phyloP scores from a whole-genome alignment of 768 basidiomycete genomes.

The Boletus rex-veris region DNA sequence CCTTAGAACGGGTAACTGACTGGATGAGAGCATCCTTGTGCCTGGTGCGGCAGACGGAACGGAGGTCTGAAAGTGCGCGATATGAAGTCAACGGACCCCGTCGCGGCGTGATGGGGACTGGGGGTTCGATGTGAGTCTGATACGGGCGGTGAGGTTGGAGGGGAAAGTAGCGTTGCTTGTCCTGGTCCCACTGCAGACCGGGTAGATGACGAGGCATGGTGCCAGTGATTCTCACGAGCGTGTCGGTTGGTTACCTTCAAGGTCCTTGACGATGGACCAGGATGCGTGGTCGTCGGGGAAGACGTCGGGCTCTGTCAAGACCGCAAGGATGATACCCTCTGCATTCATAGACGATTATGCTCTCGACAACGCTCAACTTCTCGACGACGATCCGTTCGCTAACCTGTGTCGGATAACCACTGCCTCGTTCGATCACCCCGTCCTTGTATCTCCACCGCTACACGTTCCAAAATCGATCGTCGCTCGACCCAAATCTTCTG shows the following conservation, averaged over 20 bases:
- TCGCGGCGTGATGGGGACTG: no score
- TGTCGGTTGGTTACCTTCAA: no score
- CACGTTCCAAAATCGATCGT: slow-evolving; percentile 7
- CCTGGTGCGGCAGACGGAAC: slow-evolving; percentile 11
- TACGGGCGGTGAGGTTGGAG: slow-evolving; percentile 3
- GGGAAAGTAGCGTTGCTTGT: slow-evolving; percentile 55
- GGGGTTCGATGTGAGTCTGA: no score
- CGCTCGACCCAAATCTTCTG: slow-evolving; percentile 33
- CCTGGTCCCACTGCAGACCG: slow-evolving; percentile 55
- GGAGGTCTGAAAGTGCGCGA: slow-evolving; percentile 13
- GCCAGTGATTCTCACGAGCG: no score
- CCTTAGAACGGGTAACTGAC: slow-evolving; percentile 10
- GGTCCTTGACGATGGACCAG: background rate
- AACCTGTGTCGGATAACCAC: no score
- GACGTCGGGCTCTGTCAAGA: no score
- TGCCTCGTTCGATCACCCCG: background rate
- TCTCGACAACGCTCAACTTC: no score
- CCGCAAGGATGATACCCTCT: no score
- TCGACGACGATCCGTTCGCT: slow-evolving; percentile 77
- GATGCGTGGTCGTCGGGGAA: no score
- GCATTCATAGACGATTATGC: no score
- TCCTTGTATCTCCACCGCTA: slow-evolving; percentile 12
- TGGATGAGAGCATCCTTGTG: slow-evolving; percentile 27
- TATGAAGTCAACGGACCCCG: background rate
- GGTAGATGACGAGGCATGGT: slow-evolving; percentile 52